Evolutionary conservation across 2,329 filamentous ascomycete species (phyloP).

Genomic region (Periglandula ipomoeae): DNA sequence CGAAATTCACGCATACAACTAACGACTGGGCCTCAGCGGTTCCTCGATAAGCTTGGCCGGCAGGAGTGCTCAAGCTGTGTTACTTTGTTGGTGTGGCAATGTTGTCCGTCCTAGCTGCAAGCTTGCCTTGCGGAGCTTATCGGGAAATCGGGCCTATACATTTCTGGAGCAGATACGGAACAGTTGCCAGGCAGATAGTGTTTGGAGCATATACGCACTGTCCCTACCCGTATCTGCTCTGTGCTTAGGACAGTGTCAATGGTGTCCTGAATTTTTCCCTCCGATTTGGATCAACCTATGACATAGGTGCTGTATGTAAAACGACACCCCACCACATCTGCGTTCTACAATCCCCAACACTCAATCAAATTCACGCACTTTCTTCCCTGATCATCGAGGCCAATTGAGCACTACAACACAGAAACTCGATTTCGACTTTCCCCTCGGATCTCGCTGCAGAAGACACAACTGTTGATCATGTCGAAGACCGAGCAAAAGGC

Average conservation of each 20-base stretch:
- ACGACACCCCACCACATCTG: constrained; percentile 7
- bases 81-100: too few relatives aligned
- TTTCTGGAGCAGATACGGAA: too few relatives aligned
- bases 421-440: not conserved
- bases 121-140: not conserved
- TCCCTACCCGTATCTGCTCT: too few relatives aligned
- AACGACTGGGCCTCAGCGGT: too few relatives aligned
- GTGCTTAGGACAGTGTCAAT: constrained; percentile 3
- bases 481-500: constrained; percentile 50
- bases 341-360: not conserved
- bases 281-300: not conserved
- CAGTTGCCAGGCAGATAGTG: not conserved
- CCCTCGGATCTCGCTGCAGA: not conserved
- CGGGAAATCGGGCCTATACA: not conserved
- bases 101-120: too few relatives aligned
- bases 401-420: constrained; percentile 3
- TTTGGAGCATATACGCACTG: not conserved
- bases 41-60: too few relatives aligned
- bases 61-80: too few relatives aligned
- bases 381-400: not conserved
- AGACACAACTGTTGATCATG: constrained; percentile 27
- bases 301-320: constrained; percentile 3
- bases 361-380: constrained; percentile 7
- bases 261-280: not conserved
- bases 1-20: not conserved